phyloP scores from a whole-genome alignment of 2,329 filamentous ascomycete genomes.

The Endoconidiophora laricicola region DNA sequence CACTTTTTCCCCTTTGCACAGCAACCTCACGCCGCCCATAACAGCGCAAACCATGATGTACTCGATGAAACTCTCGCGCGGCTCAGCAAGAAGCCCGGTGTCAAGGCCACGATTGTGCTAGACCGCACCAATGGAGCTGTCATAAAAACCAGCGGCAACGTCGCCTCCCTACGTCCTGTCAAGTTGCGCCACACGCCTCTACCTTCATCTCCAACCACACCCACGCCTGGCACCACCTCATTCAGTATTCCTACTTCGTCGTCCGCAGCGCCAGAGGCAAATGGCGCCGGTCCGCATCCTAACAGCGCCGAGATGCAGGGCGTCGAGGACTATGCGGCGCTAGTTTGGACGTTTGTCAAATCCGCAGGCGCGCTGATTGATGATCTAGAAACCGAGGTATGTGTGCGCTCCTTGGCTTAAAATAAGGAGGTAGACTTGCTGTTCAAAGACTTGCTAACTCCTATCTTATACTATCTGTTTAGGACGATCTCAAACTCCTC shows the following conservation, averaged over 20 bases:
- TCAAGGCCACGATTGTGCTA: constrained; percentile 61
- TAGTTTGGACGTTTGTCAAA: constrained; percentile 63
- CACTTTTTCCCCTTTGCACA: background rate
- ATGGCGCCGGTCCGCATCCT: constrained; percentile 18
- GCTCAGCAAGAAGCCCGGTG: constrained; percentile 60
- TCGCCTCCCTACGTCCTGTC: constrained; percentile 35
- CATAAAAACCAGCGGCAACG: constrained; percentile 55
- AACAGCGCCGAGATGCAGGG: constrained; percentile 36
- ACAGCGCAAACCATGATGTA: constrained; percentile 32
- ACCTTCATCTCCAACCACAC: constrained; percentile 15
- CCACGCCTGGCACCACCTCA: constrained; percentile 21
- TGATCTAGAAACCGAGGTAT: constrained; percentile 54
- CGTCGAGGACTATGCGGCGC: constrained; percentile 54
- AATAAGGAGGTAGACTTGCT: no score
- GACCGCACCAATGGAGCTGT: constrained; percentile 57
- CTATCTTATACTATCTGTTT: background rate
- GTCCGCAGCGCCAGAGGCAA: constrained; percentile 14
- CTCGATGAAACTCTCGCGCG: constrained; percentile 50
- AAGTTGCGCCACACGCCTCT: constrained; percentile 9
- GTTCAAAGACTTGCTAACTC: no score
- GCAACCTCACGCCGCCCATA: background rate
- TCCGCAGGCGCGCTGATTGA: constrained; percentile 52
- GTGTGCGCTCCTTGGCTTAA: background rate
- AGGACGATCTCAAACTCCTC: constrained; percentile 63
- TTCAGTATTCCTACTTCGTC: constrained; percentile 21